Evolutionary conservation across 768 basidiomycete species (phyloP).

Genomic region (Tylopilus balloui): DNA sequence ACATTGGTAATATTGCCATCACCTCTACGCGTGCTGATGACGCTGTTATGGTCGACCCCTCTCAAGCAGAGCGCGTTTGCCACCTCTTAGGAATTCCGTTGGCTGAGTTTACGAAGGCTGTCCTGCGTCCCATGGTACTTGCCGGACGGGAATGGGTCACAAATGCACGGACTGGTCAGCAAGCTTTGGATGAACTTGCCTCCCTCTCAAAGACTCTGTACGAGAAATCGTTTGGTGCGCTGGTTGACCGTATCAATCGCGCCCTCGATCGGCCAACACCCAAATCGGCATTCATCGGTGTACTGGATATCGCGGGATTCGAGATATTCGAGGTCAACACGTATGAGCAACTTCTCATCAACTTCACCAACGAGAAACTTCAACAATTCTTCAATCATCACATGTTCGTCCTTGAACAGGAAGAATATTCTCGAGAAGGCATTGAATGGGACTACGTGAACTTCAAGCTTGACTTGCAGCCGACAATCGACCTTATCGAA

Average conservation of each 20-base stretch:
- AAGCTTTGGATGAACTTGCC: conserved; percentile 88
- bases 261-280: conserved; percentile 91
- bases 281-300: conserved; percentile 93
- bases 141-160: conserved; percentile 98
- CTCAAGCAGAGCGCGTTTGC: conserved; percentile 86
- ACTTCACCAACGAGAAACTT: conserved; percentile 97
- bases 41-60: conserved; percentile 70
- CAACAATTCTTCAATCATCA: conserved; percentile 99
- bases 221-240: conserved; percentile 91
- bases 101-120: conserved; percentile 82
- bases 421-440: conserved; percentile 93
- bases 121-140: conserved; percentile 84
- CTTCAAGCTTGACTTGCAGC: conserved; percentile 95
- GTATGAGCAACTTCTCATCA: conserved; percentile 97
- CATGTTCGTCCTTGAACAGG: conserved; percentile 99
- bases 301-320: conserved; percentile 98
- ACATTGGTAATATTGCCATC: conserved; percentile 90
- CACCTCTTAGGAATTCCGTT: conserved; percentile 87
- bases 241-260: conserved; percentile 93
- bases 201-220: conserved; percentile 93
- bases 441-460: conserved; percentile 99
- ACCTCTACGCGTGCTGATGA: conserved; percentile 76
- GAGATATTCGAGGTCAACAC: conserved; percentile 94
- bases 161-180: conserved; percentile 85
- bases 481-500: conserved; percentile 98